Evolutionary conservation across 2,329 filamentous ascomycete genomes (phyloP), one percentile per base, ranked within the genome.

Genomic region (Hortaea sp.): DNA sequence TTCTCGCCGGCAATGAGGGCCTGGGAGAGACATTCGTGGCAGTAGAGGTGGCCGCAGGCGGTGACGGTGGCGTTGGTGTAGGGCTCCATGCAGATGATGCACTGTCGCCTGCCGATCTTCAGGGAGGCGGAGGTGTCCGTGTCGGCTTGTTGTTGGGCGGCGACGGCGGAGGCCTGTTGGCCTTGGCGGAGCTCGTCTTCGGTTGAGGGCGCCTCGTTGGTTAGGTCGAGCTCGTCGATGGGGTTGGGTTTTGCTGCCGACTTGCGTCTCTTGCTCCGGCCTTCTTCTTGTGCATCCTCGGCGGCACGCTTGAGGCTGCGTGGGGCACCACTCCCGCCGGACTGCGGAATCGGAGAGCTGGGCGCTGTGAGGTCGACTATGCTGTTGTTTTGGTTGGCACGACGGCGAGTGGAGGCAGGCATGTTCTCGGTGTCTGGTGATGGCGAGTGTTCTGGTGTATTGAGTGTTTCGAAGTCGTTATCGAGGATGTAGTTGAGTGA

Each of bases 21-120:
- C 57, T 79, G 75, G 43, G 76, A 71, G 38, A 82, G 73, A 54
- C 79, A 82, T 32, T 74, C 73, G 54, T 82, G 78, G 58, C 79
- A 82, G 61, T 81, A 82, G 27, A 82, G 67, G 57, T 82, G 79
- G 0, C 77, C 79, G 57, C 79, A 82, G 20, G 70, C 63, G 2
- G 79, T 81, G 3, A 71, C 75, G 2, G 78, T 81, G 7, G 78
- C 69, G 57, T 81, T 72, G 6, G 72, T 78, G 2, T 74, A 76
- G 4, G 66, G 71, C 53, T 82, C 79, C 74, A 82, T 76, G 62
- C 79, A 82, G 20, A 82, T 77, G 39, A 80, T 78, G 58, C 79
- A 82, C 68, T 76, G 57, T 74, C 73, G 5, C 63, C 71, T 20
- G 65, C 73, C 53, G 74, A 66, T 32, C 66, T 55, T 32, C 40